phyloP scores from a whole-genome alignment of 2,329 filamentous ascomycete genomes.

The Neonectria neomacrospora region DNA sequence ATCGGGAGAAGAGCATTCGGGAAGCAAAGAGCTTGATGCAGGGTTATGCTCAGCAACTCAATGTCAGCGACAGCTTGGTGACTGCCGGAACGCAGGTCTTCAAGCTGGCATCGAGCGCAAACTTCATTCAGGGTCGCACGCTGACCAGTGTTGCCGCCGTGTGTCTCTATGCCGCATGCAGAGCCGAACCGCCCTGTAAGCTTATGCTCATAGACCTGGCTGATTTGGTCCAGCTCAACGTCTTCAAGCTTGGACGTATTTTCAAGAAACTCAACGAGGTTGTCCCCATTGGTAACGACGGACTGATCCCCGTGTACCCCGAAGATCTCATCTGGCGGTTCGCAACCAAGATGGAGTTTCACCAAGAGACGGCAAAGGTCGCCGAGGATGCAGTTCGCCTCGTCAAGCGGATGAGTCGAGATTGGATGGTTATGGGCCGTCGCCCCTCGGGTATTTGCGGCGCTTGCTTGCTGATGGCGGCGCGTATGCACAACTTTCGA shows the following conservation, averaged over 20 bases:
- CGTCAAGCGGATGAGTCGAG: constrained; percentile 90
- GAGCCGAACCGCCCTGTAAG: constrained; percentile 80
- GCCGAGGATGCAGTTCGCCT: constrained; percentile 89
- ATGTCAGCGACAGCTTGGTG: constrained; percentile 69
- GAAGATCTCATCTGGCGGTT: constrained; percentile 94
- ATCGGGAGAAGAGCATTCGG: constrained; percentile 69
- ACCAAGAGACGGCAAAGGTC: constrained; percentile 81
- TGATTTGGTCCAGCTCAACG: constrained; percentile 84
- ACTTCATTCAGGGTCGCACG: constrained; percentile 87
- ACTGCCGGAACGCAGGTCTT: constrained; percentile 78
- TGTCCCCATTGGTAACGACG: constrained; percentile 74
- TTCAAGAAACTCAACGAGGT: constrained; percentile 86
- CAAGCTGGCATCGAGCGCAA: constrained; percentile 77
- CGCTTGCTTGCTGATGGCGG: constrained; percentile 92
- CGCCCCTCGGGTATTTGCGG: constrained; percentile 94
- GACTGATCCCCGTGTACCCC: constrained; percentile 77
- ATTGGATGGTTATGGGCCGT: constrained; percentile 97
- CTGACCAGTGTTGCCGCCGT: constrained; percentile 89
- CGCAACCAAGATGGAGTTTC: constrained; percentile 91
- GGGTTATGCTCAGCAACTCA: constrained; percentile 69
- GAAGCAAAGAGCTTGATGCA: constrained; percentile 69
- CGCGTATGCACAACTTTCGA: constrained; percentile 97
- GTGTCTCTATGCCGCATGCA: constrained; percentile 88
- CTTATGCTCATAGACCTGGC: constrained; percentile 97
- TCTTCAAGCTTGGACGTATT: constrained; percentile 89